These are phyloP conservation scores for Diplogelasinospora grovesii DNA, from an alignment of 495 filamentous ascomycete genomes.

Conservation along the genomic window DNA sequence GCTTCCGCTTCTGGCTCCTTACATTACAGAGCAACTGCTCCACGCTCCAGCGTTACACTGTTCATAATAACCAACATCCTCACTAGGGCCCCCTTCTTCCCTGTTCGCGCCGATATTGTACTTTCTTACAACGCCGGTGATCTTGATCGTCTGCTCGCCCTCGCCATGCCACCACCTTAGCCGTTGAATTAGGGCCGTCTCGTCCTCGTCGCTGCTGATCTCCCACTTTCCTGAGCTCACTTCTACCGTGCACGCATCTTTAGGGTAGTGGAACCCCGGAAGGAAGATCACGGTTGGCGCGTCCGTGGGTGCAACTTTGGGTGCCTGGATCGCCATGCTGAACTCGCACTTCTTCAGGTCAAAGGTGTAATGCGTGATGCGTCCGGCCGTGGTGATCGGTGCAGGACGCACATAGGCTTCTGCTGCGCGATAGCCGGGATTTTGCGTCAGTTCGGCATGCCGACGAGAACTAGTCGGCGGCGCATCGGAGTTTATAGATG, in stretches of 20 bases:
- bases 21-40: slow-evolving; percentile 39
- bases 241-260: slow-evolving; percentile 56
- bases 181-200: slow-evolving; percentile 60
- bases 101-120: slow-evolving; percentile 31
- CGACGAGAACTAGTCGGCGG: too few relatives aligned
- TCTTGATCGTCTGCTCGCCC: slow-evolving; percentile 72
- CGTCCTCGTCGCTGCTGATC: slow-evolving; percentile 62
- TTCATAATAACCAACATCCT: slow-evolving; percentile 43
- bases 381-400: slow-evolving; percentile 68
- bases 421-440: slow-evolving; percentile 76
- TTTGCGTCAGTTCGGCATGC: slow-evolving; percentile 45
- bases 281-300: slow-evolving; percentile 78
- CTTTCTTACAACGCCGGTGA: slow-evolving; percentile 61
- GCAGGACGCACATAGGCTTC: slow-evolving; percentile 87
- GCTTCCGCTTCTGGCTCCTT: background rate
- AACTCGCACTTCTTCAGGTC: slow-evolving; percentile 73
- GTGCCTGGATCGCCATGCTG: slow-evolving; percentile 54
- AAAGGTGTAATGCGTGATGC: slow-evolving; percentile 62
- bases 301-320: slow-evolving; percentile 45
- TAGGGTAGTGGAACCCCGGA: slow-evolving; percentile 90
- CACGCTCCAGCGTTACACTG: slow-evolving; percentile 37
- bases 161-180: slow-evolving; percentile 87
- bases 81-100: slow-evolving; percentile 27
- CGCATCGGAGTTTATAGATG: slow-evolving; percentile 58
- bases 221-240: slow-evolving; percentile 86